phyloP scores from a whole-genome alignment of 1,284 basidiomycete species.

The Cerioporus squamosus region DNA sequence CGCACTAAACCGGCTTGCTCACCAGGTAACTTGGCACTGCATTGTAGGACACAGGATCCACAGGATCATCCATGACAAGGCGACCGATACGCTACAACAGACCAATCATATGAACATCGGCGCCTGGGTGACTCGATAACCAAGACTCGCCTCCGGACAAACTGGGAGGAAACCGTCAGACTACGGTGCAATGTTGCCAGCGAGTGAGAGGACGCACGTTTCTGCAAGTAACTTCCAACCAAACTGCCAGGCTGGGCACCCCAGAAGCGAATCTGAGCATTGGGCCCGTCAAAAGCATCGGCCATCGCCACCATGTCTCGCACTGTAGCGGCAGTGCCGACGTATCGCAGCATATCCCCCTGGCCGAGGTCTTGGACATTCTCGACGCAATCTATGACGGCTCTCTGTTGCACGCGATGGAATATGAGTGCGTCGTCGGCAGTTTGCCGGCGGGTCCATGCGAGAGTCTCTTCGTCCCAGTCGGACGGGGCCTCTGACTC shows the following conservation, averaged over 20 bases:
- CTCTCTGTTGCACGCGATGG: not conserved
- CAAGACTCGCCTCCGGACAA: conserved; percentile 6
- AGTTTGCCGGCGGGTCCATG: not conserved
- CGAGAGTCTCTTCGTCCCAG: not conserved
- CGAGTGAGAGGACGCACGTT: not conserved
- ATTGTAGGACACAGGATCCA: not conserved
- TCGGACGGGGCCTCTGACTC: too few relatives aligned
- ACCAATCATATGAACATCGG: too few relatives aligned
- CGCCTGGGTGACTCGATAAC: too few relatives aligned
- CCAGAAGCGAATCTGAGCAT: conserved; percentile 4
- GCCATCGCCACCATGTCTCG: conserved; percentile 13
- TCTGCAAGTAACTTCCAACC: conserved; percentile 7
- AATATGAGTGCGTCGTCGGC: not conserved
- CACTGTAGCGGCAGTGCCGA: conserved; percentile 13
- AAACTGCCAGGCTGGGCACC: conserved; percentile 3
- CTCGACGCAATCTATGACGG: not conserved
- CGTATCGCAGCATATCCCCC: not conserved
- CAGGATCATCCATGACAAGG: not conserved
- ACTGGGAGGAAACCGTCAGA: not conserved
- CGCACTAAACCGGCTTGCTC: not conserved
- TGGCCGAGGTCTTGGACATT: too few relatives aligned
- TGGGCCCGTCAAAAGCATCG: conserved; percentile 12
- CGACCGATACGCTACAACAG: not conserved
- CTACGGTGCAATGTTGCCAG: too few relatives aligned
- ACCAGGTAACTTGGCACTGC: not conserved